phyloP scores from a whole-genome alignment of 805 yeast species.

The Yarrowia sp. region DNA sequence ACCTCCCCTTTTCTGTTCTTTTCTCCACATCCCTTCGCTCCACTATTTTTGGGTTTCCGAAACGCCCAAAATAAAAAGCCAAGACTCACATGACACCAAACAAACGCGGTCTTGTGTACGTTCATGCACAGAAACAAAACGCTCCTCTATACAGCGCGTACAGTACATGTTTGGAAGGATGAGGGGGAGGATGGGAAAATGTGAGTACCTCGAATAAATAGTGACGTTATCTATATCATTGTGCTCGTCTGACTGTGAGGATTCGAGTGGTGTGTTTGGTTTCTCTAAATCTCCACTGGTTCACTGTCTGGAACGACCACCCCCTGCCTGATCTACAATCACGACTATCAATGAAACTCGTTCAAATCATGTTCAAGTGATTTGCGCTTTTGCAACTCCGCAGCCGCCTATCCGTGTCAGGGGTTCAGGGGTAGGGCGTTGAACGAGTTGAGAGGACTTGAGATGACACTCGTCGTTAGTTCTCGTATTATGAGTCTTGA shows the following conservation, averaged over 20 bases:
- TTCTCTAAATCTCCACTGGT: no score
- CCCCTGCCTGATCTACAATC: constrained; percentile 4
- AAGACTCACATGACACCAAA: constrained; percentile 26
- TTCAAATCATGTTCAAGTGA: no score
- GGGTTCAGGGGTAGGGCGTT: no score
- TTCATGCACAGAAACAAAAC: constrained; percentile 15
- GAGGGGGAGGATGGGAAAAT: neutral
- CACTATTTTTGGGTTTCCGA: neutral
- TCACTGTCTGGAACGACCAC: no score
- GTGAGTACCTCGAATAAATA: neutral
- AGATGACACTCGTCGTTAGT: no score
- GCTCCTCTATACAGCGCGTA: constrained; percentile 19
- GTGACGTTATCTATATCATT: constrained; percentile 1
- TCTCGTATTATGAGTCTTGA: no score
- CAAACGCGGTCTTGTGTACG: constrained; percentile 14
- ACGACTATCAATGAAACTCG: neutral
- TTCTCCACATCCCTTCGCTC: no score
- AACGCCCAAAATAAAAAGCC: neutral
- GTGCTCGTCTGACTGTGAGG: neutral
- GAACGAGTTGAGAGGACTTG: no score
- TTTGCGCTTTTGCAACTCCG: no score
- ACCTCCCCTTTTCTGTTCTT: no score
- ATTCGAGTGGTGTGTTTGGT: neutral
- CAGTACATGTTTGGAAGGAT: constrained; percentile 23
- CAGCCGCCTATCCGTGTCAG: no score